Evolutionary conservation across 2,329 filamentous ascomycete species (phyloP), one percentile per base, ranked within the genome.

Genomic region (Furcasterigmium sp.): DNA sequence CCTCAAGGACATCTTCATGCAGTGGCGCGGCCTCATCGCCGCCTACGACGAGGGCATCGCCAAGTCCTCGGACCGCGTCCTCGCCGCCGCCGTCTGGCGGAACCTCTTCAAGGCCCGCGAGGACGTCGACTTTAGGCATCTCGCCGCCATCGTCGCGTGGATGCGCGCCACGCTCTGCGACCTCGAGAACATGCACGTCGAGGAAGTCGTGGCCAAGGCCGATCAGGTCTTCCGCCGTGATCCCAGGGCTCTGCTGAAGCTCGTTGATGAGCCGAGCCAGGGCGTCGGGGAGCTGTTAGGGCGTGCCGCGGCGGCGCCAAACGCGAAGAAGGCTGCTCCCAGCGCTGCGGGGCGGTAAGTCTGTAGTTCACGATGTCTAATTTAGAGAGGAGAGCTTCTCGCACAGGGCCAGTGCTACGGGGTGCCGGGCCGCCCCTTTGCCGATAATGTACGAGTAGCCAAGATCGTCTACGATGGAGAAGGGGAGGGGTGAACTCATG

Each of bases 1-100:
- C 63, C 74, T 85, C 42, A 95, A 96, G 65, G 91, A 97, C 63
- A 76, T 96, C 46, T 97, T 93, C 56, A 74, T 90, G 46, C 90
- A 95, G 67, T 98, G 91, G 88, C 83, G 93, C 44, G 93, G 91
- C 23, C 72, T 91, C 43, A 73, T 95, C 18, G 76, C 90, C 8
- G 87, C 89, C 2, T 93, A 91, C 61, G 88, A 94, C 60, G 87
- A 93, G 68, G 88, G 86, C 0, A 60, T 94, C 36, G 73, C 82
- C 52, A 84, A 82, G 62, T 20, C 23, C 17, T 85, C 85, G 9
- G 88, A 94, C 60, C 83, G 86, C 13, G 78, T 87, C 44, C 73
- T 93, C 13, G 87, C 84, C 4, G 75, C 85, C 34, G 93, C 93
- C 8, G 73, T 98, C 38, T 98, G 93, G 93, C 78, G 93, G 57